Evolutionary conservation across 768 basidiomycete genomes (phyloP).

Genomic region (Pisolithus tinctorius): DNA sequence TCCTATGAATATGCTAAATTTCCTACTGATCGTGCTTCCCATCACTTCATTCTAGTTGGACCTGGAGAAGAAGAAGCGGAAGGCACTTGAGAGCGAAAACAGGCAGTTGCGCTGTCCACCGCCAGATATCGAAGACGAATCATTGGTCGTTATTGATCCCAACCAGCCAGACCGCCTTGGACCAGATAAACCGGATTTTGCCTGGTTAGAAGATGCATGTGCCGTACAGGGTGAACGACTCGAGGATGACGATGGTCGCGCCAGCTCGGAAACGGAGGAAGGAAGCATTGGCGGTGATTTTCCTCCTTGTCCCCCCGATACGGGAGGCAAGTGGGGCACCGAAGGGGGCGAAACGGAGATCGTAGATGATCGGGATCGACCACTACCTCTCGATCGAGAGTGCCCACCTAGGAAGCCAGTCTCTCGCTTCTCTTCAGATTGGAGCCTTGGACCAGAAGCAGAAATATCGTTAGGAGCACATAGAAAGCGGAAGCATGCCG

Average conservation of each 20-base stretch:
- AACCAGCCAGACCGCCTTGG: conserved; percentile 18
- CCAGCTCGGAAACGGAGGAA: conserved; percentile 6
- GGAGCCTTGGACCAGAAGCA: conserved; percentile 14
- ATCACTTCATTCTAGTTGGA: conserved; percentile 6
- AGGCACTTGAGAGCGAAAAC: conserved; percentile 13
- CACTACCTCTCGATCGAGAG: conserved; percentile 7
- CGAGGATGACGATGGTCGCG: conserved; percentile 7
- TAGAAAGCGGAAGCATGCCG: conserved; percentile 9
- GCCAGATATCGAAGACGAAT: conserved; percentile 19
- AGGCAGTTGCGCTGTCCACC: conserved; percentile 4
- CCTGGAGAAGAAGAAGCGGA: conserved; percentile 22
- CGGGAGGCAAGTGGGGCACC: conserved; percentile 7
- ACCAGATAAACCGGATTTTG: conserved; percentile 8
- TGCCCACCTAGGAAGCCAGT: background rate
- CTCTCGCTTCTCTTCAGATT: conserved; percentile 14
- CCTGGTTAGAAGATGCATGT: conserved; percentile 25
- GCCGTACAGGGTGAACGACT: conserved; percentile 21
- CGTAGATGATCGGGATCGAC: background rate
- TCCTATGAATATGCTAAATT: background rate
- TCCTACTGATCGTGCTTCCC: background rate
- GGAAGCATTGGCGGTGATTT: conserved; percentile 17
- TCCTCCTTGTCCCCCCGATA: background rate
- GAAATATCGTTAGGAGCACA: conserved; percentile 4
- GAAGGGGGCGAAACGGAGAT: background rate
- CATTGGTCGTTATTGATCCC: conserved; percentile 22